These are phyloP conservation scores for Cyclostephanos tholiformis DNA, from an alignment of 108 stramenopile species.

Conservation along the genomic window DNA sequence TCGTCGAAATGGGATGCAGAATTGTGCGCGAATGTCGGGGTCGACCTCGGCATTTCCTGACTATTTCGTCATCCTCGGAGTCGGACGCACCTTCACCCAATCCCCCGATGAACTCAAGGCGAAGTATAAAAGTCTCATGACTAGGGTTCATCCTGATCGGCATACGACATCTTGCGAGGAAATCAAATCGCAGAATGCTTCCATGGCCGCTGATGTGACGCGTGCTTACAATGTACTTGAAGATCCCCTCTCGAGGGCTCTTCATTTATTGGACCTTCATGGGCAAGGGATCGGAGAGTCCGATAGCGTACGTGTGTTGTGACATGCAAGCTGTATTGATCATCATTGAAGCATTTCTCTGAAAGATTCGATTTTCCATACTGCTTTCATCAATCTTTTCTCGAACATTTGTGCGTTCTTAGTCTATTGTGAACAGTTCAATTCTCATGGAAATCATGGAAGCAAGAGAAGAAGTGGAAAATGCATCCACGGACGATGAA, in stretches of 20 bases:
- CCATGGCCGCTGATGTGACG: slow-evolving; percentile 58
- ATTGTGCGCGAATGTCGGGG: not conserved
- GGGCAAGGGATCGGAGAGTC: slow-evolving; percentile 53
- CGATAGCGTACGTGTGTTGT: slow-evolving; percentile 22
- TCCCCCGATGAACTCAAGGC: slow-evolving; percentile 48
- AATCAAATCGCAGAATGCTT: slow-evolving; percentile 18
- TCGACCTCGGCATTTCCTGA: not conserved
- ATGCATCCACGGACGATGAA: slow-evolving; percentile 36
- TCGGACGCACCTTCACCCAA: slow-evolving; percentile 36
- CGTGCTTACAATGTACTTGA: slow-evolving; percentile 64
- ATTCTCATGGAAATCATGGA: slow-evolving; percentile 75
- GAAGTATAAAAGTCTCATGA: slow-evolving; percentile 70
- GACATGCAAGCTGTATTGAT: not conserved
- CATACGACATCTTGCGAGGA: slow-evolving; percentile 38
- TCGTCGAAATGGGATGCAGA: not conserved
- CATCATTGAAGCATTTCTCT: not conserved
- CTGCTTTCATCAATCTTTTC: slow-evolving; percentile 22
- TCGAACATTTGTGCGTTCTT: slow-evolving; percentile 37
- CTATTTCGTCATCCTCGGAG: slow-evolving; percentile 2
- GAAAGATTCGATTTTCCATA: not conserved
- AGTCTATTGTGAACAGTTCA: slow-evolving; percentile 55
- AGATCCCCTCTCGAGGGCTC: slow-evolving; percentile 60
- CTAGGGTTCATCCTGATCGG: slow-evolving; percentile 66
- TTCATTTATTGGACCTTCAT: slow-evolving; percentile 68
- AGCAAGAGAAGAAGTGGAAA: slow-evolving; percentile 63